Percentiles rank a stretch among this genome's conserved stretches.
Conservation (phyloP, 2,329 filamentous ascomycete species). For the Claviceps sp. region DNA sequence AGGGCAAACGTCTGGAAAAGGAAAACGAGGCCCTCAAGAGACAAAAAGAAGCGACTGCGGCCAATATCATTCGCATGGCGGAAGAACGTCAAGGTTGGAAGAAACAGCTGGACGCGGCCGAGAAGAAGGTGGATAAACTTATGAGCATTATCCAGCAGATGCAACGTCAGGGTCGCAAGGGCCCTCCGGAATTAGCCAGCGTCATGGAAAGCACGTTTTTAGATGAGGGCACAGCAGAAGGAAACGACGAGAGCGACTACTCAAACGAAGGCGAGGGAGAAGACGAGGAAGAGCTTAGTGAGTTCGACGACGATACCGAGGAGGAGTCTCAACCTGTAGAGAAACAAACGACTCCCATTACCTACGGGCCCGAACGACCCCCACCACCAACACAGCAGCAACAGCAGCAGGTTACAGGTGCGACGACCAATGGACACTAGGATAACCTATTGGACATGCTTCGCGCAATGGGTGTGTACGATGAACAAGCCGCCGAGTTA, state of each 20-base stretch:
- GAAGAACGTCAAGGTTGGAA: constrained; percentile 79
- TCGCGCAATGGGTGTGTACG: background rate
- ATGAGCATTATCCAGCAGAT: constrained; percentile 92
- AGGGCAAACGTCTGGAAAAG: constrained; percentile 92
- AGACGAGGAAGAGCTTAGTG: constrained; percentile 44
- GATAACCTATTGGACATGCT: constrained; percentile 6
- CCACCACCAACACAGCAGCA: constrained; percentile 21
- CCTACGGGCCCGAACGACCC: constrained; percentile 36
- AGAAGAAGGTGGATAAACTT: constrained; percentile 78
- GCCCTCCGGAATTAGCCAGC: constrained; percentile 48
- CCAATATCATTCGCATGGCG: constrained; percentile 94
- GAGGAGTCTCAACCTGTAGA: constrained; percentile 30
- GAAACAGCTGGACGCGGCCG: constrained; percentile 41
- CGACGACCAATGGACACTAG: constrained; percentile 31
- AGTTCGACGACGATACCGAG: constrained; percentile 49
- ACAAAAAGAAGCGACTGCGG: constrained; percentile 85
- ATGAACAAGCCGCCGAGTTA: background rate
- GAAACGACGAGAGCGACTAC: constrained; percentile 46
- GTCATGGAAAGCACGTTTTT: constrained; percentile 48
- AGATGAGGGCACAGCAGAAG: constrained; percentile 35
- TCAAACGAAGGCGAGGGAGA: constrained; percentile 49
- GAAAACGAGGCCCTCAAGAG: constrained; percentile 85
- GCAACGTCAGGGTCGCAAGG: constrained; percentile 83
- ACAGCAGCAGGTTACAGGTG: constrained; percentile 2
- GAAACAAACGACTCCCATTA: constrained; percentile 21